Conservation (phyloP, 768 basidiomycete genomes). For the Phaeolepiota aurea region DNA sequence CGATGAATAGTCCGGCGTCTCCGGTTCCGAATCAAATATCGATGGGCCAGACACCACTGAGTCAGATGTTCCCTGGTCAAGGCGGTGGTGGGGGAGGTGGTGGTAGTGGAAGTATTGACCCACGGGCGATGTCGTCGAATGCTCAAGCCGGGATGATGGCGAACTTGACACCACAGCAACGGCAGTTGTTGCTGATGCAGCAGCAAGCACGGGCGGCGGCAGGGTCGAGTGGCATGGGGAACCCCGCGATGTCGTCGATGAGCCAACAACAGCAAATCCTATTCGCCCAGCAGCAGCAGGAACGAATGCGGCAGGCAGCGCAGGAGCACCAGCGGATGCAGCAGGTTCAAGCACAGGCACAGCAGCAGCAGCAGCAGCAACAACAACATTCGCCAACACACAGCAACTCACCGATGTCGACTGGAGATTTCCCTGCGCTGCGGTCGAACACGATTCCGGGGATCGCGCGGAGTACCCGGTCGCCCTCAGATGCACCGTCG, state of each 20-base stretch:
- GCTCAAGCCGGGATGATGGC: not conserved
- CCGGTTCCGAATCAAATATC: not conserved
- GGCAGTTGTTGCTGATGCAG: slow-evolving; percentile 7
- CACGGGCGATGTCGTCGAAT: not conserved
- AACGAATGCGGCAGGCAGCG: slow-evolving; percentile 25
- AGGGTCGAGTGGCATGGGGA: slow-evolving; percentile 8
- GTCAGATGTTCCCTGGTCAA: not conserved
- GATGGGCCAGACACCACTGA: not conserved
- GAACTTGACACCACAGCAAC: not conserved
- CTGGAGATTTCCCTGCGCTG: slow-evolving; percentile 37
- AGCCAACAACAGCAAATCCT: slow-evolving; percentile 9
- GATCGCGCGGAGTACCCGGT: slow-evolving; percentile 67
- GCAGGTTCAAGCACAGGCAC: slow-evolving; percentile 14
- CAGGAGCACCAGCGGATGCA: slow-evolving; percentile 33
- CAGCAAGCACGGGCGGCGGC: slow-evolving; percentile 10
- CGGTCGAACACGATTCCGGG: slow-evolving; percentile 63
- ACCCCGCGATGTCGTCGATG: slow-evolving; percentile 8
- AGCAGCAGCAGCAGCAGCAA: slow-evolving; percentile 25
- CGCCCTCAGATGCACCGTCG: slow-evolving; percentile 55
- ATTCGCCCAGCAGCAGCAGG: slow-evolving; percentile 18
- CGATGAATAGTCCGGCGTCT: not conserved
- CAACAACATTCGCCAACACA: slow-evolving; percentile 31
- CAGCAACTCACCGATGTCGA: slow-evolving; percentile 35
- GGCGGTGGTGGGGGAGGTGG: not conserved
- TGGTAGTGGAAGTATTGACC: not conserved